A percentile compares a stretch with the other conserved stretches of the same genome.
Conservation (phyloP, 73 alveolate species). For the Paramecium caudatum region DNA sequence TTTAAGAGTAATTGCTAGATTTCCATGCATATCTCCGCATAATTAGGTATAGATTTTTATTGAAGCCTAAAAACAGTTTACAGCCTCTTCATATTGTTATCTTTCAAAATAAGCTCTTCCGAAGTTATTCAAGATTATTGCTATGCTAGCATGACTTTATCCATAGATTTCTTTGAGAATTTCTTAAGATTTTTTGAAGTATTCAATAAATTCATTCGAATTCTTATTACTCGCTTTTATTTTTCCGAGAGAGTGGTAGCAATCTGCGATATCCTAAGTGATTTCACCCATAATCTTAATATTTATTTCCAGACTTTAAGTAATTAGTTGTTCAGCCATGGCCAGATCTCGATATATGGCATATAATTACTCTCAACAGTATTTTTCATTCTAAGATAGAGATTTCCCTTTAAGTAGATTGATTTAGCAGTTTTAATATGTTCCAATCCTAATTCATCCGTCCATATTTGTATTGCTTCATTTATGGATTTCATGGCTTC, state of each 20-base stretch:
- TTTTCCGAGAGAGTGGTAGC: conserved; percentile 63
- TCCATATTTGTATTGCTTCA: not conserved
- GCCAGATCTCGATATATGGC: not conserved
- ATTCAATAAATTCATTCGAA: conserved; percentile 45
- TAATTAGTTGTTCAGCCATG: conserved; percentile 3
- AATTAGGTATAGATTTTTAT: conserved; percentile 25
- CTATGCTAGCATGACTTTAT: conserved; percentile 47
- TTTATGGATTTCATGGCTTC: not conserved
- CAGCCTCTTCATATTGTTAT: conserved; percentile 58
- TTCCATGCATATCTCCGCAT: conserved; percentile 63
- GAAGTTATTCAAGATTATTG: conserved; percentile 36
- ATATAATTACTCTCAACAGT: conserved; percentile 11
- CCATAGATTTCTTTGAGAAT: conserved; percentile 49
- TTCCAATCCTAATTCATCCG: not conserved
- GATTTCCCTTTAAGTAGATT: conserved; percentile 53
- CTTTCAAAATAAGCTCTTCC: conserved; percentile 63
- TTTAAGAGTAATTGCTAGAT: conserved; percentile 49
- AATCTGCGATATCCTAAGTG: conserved; percentile 54
- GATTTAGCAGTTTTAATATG: conserved; percentile 67
- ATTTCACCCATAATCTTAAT: conserved; percentile 9
- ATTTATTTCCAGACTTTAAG: not conserved
- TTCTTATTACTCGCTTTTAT: not conserved
- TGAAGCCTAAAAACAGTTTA: conserved; percentile 16
- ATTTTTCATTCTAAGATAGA: conserved; percentile 44
- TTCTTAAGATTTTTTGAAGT: not conserved